Base-by-base conservation (phyloP, 1,139 yeast genomes). In the Saccharomyces hybrid region DNA sequence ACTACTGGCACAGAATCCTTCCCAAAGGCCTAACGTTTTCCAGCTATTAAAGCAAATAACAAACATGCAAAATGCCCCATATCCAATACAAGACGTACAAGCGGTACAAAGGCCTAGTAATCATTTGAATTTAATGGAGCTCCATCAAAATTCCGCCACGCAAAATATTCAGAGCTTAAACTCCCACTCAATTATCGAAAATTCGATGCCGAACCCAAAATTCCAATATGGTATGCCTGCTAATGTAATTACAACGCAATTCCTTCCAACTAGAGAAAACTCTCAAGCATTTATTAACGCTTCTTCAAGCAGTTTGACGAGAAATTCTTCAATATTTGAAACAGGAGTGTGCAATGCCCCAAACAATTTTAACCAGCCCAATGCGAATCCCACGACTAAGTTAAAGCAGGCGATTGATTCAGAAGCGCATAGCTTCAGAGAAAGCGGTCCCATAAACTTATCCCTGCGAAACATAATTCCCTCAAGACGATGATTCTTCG, bases 21-120 rank as follows among this genome's bases (percentile, higher is more conserved):
- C 82, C 54, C 74, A 82, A 58, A 78, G 95, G 65, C 95, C 95
- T 4, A 83, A 81, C 61, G 83, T 84, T 1, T 80, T 79, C 51
- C 91, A 86, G 65, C 73, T 86, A 28, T 69, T 86, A 47, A 86
- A 82, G 51, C 91, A 86, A 68, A 73, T 86, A 4, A 81, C 86
- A 53, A 73, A 75, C 51, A 80, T 86, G 81, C 79, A 79, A 68
- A 79, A 80, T 14, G 64, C 72, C 1, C 76, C 78, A 16, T 73
- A 80, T 29, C 86, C 88, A 4, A 75, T 73, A 19, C 63, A 66
- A 16, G 71, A 75, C 52, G 73, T 67, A 49, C 44, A 38, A 38
- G 7, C 11, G n/a, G 24, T 19, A 4, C 44, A 38, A 16, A 24
- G 24, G 7, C 26, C 44, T 19, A 19, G n/a, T 7, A 38, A 24